Percentiles rank a stretch among this genome's conserved stretches.
These are phyloP conservation scores for Mrakia hoshinonis DNA, from an alignment of 768 basidiomycete genomes.

Conservation along the genomic window DNA sequence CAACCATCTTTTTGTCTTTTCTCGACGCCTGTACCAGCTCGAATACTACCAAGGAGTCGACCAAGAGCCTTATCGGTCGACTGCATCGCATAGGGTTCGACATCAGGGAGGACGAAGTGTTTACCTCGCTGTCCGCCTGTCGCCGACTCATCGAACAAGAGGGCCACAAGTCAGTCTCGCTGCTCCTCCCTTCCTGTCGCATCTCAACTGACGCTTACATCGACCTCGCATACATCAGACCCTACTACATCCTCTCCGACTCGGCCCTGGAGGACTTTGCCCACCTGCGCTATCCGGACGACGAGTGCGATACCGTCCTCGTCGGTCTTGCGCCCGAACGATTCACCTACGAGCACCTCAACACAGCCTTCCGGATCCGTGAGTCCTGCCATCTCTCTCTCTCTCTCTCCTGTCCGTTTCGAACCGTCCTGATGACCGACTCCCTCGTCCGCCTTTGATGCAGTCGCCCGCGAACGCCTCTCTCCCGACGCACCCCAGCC, in stretches of 20 bases:
- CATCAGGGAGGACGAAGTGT: slow-evolving; percentile 43
- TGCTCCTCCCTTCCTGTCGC: no score
- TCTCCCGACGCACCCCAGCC: background rate
- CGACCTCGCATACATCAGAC: slow-evolving; percentile 39
- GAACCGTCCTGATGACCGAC: background rate
- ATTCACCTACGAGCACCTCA: slow-evolving; percentile 53
- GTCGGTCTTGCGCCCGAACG: slow-evolving; percentile 52
- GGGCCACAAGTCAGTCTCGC: slow-evolving; percentile 41
- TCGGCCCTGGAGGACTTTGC: slow-evolving; percentile 38
- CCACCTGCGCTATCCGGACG: slow-evolving; percentile 39
- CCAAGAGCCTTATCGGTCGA: slow-evolving; percentile 43
- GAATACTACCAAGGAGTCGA: slow-evolving; percentile 62
- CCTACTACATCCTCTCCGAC: slow-evolving; percentile 52
- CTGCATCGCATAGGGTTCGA: slow-evolving; percentile 51
- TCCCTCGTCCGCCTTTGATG: background rate
- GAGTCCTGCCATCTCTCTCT: background rate
- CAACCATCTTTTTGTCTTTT: background rate
- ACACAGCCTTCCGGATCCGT: slow-evolving; percentile 57
- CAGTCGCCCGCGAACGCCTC: slow-evolving; percentile 12
- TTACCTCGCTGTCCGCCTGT: slow-evolving; percentile 60
- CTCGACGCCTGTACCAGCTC: slow-evolving; percentile 45
- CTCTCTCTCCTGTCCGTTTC: background rate
- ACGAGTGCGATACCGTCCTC: slow-evolving; percentile 53
- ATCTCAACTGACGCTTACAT: background rate
- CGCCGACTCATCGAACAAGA: slow-evolving; percentile 45